A percentile compares a stretch with the other conserved stretches of the same genome.
phyloP scores from a whole-genome alignment of 1,284 basidiomycete genomes.

The Phellinidium pouzarii region DNA sequence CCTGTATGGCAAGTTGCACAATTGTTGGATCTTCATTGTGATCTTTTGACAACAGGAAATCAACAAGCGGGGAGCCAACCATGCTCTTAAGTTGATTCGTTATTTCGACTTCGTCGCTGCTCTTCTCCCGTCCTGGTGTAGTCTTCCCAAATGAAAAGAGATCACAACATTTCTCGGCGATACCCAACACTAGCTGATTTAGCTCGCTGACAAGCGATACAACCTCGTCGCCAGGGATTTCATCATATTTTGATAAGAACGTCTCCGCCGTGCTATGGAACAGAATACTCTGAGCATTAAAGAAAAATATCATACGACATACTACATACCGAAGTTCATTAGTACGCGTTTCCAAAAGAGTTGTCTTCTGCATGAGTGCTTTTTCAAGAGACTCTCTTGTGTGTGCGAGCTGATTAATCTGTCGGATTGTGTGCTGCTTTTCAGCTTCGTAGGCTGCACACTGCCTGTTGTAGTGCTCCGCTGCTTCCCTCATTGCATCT shows the following conservation, averaged over 20 bases:
- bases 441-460: background rate
- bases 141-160: background rate
- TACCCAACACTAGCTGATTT: background rate
- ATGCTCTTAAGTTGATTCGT: background rate
- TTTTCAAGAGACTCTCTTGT: background rate
- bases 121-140: background rate
- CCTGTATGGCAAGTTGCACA: slow-evolving; percentile 5
- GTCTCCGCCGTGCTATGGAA: background rate
- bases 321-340: background rate
- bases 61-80: background rate
- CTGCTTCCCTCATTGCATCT: background rate
- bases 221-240: slow-evolving; percentile 7
- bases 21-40: slow-evolving; percentile 4
- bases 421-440: background rate
- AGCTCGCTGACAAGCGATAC: slow-evolving; percentile 2
- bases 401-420: background rate
- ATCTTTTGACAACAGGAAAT: background rate
- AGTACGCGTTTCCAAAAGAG: slow-evolving; percentile 2
- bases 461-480: background rate
- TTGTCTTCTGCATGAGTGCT: background rate
- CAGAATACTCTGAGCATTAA: too few species aligned
- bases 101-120: background rate
- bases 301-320: background rate
- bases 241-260: slow-evolving; percentile 8
- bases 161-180: background rate